Evolutionary conservation across 805 yeast species (phyloP).

Genomic region (Wickerhamiella cacticola): DNA sequence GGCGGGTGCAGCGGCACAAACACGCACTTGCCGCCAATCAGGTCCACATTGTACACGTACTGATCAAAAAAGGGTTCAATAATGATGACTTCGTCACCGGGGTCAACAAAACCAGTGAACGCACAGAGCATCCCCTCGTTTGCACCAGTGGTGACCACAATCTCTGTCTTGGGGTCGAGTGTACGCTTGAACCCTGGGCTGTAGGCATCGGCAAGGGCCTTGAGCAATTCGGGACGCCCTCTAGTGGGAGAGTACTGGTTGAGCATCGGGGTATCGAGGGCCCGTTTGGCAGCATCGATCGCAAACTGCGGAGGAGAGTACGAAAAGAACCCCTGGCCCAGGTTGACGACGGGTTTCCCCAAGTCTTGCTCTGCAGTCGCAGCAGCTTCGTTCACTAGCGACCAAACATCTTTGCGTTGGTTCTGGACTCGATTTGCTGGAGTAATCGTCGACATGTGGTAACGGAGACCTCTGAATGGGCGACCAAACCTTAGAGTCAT

Average conservation of each 20-base stretch:
- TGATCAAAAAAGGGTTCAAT: constrained; percentile 97
- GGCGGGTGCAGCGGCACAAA: constrained; percentile 86
- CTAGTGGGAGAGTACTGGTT: constrained; percentile 90
- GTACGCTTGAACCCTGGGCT: constrained; percentile 50
- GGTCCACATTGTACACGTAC: constrained; percentile 84
- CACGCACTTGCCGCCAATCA: constrained; percentile 84
- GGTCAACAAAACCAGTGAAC: constrained; percentile 69
- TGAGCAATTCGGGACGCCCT: constrained; percentile 68
- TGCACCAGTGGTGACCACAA: constrained; percentile 89
- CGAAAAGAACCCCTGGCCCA: constrained; percentile 96
- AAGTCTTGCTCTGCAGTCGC: constrained; percentile 57
- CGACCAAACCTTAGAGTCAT: constrained; percentile 1
- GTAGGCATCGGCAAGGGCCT: constrained; percentile 61
- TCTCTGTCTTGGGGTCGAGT: constrained; percentile 44
- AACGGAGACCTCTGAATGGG: not conserved
- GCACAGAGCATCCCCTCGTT: constrained; percentile 87
- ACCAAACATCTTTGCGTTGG: constrained; percentile 82
- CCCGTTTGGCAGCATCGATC: constrained; percentile 62
- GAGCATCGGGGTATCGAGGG: constrained; percentile 57
- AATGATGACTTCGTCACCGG: constrained; percentile 91
- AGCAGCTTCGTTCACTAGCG: constrained; percentile 89
- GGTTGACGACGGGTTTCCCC: constrained; percentile 70
- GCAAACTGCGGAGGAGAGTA: constrained; percentile 95
- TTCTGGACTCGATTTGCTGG: constrained; percentile 18
- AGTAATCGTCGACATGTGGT: constrained; percentile 9